Conservation (phyloP, 2,329 filamentous ascomycete species). For the Colletotrichum camelliae region DNA sequence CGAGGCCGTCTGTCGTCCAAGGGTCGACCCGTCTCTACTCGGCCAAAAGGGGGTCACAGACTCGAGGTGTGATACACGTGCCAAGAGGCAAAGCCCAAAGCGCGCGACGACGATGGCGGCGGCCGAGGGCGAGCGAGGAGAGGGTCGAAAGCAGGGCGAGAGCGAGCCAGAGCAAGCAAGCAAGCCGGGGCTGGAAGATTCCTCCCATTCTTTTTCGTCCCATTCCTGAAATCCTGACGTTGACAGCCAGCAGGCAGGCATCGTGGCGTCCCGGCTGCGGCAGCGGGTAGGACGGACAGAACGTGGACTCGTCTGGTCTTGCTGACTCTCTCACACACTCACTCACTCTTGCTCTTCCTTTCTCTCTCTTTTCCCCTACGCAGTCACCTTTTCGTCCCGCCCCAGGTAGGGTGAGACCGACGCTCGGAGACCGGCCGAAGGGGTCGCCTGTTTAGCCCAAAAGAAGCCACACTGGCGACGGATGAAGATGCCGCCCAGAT, state of each 20-base stretch:
- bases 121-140: not conserved
- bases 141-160: not conserved
- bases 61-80: slow-evolving; percentile 16
- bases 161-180: not conserved
- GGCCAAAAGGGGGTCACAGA: slow-evolving; percentile 14
- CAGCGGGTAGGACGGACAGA: not conserved
- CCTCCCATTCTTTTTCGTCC: not conserved
- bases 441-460: not conserved
- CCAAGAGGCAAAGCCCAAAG: slow-evolving; percentile 10
- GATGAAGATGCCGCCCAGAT: not conserved
- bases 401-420: not conserved
- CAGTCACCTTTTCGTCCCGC: not conserved
- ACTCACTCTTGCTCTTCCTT: not conserved
- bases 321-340: not conserved
- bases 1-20: not conserved
- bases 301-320: slow-evolving; percentile 9
- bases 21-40: not conserved
- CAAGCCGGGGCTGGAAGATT: not conserved
- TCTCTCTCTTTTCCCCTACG: not conserved
- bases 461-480: not conserved
- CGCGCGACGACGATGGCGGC: not conserved
- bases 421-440: slow-evolving; percentile 8
- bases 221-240: slow-evolving; percentile 11
- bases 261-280: not conserved
- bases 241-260: slow-evolving; percentile 4